Base-by-base conservation (phyloP, 768 basidiomycete genomes). In the Naganishia onofrii region DNA sequence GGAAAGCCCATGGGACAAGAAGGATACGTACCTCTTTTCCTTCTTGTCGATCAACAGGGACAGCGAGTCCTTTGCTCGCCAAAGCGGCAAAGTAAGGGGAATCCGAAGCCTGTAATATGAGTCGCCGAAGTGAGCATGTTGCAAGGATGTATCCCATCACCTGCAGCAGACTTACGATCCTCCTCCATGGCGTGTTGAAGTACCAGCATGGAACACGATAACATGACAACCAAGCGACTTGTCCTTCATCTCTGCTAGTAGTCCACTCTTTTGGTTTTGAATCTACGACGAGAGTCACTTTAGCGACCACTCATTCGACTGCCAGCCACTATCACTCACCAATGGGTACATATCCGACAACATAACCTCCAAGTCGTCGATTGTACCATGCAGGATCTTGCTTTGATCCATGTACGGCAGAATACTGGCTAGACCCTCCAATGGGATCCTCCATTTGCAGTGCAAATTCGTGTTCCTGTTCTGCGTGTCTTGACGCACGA, bases 31-130 rank as follows among this genome's bases (percentile, higher is more conserved):
- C 94, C 90, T 92, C 82, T 98, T 98, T 29, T 93, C 91, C 77
- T 90, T 90, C 81, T 98, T 99, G 82, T 98, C 93, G 66, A 96
- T 88, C 92, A 98, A 93, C 69, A 98, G 84, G 0, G 89, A 87
- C 65, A 95, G 78, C 0, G 93, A 95, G 15, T 88, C 87, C 70
- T 89, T 89, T 1, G 92, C 93, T 82, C 91, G 93, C 96, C 95
- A 98, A 64, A 98, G 85, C 0, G 96, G 95, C n/a, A 97, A 82
- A n/a, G 89, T 80, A 29, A 98, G 84, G 64, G 92, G 88, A n/a
- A 55, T 42, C 21, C 23, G 69, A 53, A 42, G 10, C 67, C 66
- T 51, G 46, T 10, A 48, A 26, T 21, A 29, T 3, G 31, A 5
- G 15, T 9, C 2, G 19, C 5, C 1, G 29, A 23, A 36, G 12